Evolutionary conservation across 805 yeast genomes (phyloP).

Genomic region (Cyberlindnera samutprakarnensis): DNA sequence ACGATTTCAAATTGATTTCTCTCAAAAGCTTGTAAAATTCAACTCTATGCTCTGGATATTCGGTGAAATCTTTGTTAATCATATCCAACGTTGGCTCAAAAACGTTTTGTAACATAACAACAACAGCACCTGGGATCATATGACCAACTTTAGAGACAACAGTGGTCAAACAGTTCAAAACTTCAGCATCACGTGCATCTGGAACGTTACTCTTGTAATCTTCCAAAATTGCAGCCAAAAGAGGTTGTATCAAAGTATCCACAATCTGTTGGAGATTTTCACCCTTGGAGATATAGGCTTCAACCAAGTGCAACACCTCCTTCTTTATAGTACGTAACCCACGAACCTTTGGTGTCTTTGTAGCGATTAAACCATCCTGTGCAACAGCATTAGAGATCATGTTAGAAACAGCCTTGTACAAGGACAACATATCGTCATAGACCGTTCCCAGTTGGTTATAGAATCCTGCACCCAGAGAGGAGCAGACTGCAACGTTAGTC

Average conservation of each 20-base stretch:
- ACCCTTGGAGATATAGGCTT: constrained; percentile 81
- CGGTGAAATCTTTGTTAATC: constrained; percentile 93
- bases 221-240: constrained; percentile 76
- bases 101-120: constrained; percentile 78
- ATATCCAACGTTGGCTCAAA: constrained; percentile 91
- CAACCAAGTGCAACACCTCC: constrained; percentile 83
- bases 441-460: constrained; percentile 81
- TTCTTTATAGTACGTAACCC: constrained; percentile 94
- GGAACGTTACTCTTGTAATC: constrained; percentile 88
- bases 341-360: constrained; percentile 91
- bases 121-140: constrained; percentile 83
- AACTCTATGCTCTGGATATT: constrained; percentile 96
- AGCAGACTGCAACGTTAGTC: constrained; percentile 92
- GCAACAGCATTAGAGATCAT: constrained; percentile 80
- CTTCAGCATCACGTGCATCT: constrained; percentile 97
- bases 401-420: constrained; percentile 81
- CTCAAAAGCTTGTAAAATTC: constrained; percentile 88
- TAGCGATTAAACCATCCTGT: constrained; percentile 76
- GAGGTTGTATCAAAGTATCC: constrained; percentile 71
- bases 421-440: constrained; percentile 81
- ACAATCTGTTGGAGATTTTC: constrained; percentile 79
- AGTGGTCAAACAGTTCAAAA: constrained; percentile 88
- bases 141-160: constrained; percentile 83
- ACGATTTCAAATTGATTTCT: constrained; percentile 78
- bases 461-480: constrained; percentile 89